Evolutionary conservation across 352 stramenopile genomes (phyloP).

Genomic region (Globisporangium nagaii): DNA sequence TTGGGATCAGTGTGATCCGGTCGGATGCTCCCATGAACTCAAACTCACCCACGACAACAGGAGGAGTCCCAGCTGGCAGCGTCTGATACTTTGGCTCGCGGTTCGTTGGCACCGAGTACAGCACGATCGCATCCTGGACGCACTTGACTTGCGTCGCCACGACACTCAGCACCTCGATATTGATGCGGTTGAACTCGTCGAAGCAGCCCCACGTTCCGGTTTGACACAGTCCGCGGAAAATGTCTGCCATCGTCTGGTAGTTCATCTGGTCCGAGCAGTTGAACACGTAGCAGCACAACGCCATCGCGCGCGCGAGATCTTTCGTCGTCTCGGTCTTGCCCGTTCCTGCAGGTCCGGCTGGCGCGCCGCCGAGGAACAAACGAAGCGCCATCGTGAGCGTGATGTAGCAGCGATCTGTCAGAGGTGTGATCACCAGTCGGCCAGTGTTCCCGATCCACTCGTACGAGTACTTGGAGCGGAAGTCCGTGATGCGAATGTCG

Average conservation of each 20-base stretch:
- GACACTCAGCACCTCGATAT: constrained; percentile 85
- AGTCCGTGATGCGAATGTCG: constrained; percentile 96
- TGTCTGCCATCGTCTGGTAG: constrained; percentile 87
- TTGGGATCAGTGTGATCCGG: constrained; percentile 82
- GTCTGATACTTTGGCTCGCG: constrained; percentile 93
- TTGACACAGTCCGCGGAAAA: constrained; percentile 81
- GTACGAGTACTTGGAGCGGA: constrained; percentile 92
- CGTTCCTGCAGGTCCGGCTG: constrained; percentile 90
- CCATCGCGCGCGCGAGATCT: constrained; percentile 80
- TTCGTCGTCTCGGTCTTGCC: constrained; percentile 89
- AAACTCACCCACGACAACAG: constrained; percentile 82
- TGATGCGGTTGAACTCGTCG: constrained; percentile 88
- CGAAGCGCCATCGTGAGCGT: constrained; percentile 95
- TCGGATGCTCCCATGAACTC: constrained; percentile 86
- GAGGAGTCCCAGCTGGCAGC: constrained; percentile 90
- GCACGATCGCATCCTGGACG: constrained; percentile 82
- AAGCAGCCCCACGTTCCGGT: constrained; percentile 87
- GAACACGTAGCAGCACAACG: constrained; percentile 86
- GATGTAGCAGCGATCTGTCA: constrained; percentile 97
- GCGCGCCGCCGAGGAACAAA: constrained; percentile 94
- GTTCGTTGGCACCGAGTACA: constrained; percentile 90
- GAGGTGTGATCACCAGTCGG: constrained; percentile 93
- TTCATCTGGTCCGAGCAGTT: constrained; percentile 90
- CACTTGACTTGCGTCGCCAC: constrained; percentile 84
- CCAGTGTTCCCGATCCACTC: constrained; percentile 88